A percentile compares a stretch with the other conserved stretches of the same genome.
These are phyloP conservation scores for Houttuynia cordata DNA, from an alignment of 164 flowering plant species.

Conservation along the genomic window DNA sequence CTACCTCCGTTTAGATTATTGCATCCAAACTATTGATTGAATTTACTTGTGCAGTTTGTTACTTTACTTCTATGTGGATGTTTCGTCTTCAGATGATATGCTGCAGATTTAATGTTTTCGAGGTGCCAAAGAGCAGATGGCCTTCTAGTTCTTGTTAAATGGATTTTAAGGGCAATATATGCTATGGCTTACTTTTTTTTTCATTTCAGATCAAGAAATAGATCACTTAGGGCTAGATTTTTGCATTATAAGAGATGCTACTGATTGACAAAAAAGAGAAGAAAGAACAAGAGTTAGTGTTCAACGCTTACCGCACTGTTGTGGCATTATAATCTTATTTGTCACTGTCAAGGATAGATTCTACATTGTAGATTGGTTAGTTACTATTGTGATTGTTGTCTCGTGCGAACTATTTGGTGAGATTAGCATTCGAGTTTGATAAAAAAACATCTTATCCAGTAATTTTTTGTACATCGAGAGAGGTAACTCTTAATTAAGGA, in stretches of 20 bases:
- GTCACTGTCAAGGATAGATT: neutral
- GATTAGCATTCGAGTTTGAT: no score
- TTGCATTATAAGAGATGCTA: neutral
- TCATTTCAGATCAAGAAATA: neutral
- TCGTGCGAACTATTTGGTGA: no score
- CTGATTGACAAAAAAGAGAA: neutral
- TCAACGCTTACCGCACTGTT: neutral
- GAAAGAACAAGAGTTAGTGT: neutral
- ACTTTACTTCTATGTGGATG: no score
- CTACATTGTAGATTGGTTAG: neutral
- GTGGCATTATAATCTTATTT: neutral
- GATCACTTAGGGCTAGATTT: neutral
- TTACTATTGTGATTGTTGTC: neutral
- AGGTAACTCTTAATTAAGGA: no score
- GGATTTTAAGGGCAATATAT: neutral
- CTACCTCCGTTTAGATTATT: neutral
- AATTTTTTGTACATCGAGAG: no score
- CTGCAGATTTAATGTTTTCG: no score
- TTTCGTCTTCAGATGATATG: no score
- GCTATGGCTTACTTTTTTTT: neutral
- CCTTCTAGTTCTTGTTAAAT: neutral
- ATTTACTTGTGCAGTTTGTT: no score
- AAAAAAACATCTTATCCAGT: no score
- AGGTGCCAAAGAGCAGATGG: neutral
- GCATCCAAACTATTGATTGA: no score